phyloP scores from a whole-genome alignment of 2,329 filamentous ascomycete species.

The Colletotrichum sp. region DNA sequence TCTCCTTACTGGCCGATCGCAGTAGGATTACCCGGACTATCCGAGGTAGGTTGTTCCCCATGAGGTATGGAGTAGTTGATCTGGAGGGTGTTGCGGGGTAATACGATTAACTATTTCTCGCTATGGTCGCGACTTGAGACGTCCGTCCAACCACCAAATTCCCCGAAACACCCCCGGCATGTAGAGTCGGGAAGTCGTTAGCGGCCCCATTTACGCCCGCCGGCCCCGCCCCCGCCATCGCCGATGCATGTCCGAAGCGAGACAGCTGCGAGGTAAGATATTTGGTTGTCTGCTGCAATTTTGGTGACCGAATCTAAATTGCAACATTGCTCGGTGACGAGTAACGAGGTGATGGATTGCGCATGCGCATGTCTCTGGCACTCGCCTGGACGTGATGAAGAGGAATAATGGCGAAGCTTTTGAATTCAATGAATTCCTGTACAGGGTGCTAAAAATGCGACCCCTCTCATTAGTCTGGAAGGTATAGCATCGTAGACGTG shows the following conservation, averaged over 20 bases:
- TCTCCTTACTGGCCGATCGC: neutral
- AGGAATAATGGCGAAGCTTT: too few relatives aligned
- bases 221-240: neutral
- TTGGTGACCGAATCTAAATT: neutral
- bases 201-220: neutral
- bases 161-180: neutral
- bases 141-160: neutral
- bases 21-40: neutral
- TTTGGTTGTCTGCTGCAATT: neutral
- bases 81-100: neutral
- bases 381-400: too few relatives aligned
- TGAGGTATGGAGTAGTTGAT: neutral
- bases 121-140: neutral
- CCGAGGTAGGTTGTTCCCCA: neutral
- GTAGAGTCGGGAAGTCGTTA: neutral
- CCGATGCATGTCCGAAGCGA: neutral
- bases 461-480: neutral
- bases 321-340: neutral
- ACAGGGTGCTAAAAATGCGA: neutral
- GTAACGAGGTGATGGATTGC: too few relatives aligned
- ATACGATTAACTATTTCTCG: neutral
- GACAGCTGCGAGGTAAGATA: neutral
- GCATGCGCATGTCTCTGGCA: too few relatives aligned
- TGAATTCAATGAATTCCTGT: too few relatives aligned
- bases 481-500: neutral